Evolutionary conservation across 192 early-diverging fungal genomes (phyloP), one percentile per base, ranked within the genome.

Genomic region (Chytriomyces sp.): DNA sequence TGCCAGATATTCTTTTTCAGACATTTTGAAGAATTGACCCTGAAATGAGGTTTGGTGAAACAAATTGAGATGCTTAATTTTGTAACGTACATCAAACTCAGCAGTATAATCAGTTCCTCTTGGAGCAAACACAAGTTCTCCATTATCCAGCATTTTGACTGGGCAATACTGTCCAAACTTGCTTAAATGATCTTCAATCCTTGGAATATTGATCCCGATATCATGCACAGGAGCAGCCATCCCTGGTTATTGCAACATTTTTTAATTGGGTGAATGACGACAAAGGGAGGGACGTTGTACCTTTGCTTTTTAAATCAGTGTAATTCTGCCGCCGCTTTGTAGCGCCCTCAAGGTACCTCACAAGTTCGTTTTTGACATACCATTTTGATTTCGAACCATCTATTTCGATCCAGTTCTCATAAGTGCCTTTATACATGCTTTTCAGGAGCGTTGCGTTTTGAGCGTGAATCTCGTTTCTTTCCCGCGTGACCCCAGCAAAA

Each of bases 151-250:
- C 45, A 87, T 75, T 45, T 75, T 70, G 1, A 87, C 86, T 43
- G 86, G 84, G 60, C 87, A 89, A 69, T 86, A 90, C 5, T 84
- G 79, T 4, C 76, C 77, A 75, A 84, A 87, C 46, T 76, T 72
- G 60, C 84, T 79, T 75, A 82, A 80, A 61, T 83, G 61, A 9
- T 67, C 20, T 4, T 60, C 9, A 9, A 87, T 53, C 44, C 79
- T 26, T 7, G 69, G 23, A 5, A 81, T 26, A 53, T 68, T 80
- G 18, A 84, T 64, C 3, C 79, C 82, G 67, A 90, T 77, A 67
- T 82, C 73, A 61, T n/a, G 6, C 5, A 88, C 75, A 23, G 85
- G 80, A 35, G 87, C 87, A 2, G 89, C 86, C 7, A 77, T 5
- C 11, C 72, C 83, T 82, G 35, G 35, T 35, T 35, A 2, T 45